These are phyloP conservation scores for Protostelium mycophagum DNA, from an alignment of 78 protist genomes.

Conservation along the genomic window DNA sequence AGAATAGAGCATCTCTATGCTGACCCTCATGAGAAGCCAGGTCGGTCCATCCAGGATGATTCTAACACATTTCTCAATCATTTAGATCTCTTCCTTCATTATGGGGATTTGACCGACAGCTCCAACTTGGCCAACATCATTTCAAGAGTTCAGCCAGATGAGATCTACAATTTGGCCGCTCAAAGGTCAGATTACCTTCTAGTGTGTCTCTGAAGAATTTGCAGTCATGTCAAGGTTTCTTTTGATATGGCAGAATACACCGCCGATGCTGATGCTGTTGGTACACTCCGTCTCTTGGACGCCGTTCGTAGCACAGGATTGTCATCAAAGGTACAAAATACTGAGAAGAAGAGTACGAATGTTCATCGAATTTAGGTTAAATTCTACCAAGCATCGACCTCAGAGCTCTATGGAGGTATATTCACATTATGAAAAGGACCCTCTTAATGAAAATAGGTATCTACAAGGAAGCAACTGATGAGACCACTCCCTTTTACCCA, in stretches of 20 bases:
- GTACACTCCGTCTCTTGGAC: constrained; percentile 84
- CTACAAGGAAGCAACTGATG: constrained; percentile 18
- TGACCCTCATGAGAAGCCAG: constrained; percentile 3
- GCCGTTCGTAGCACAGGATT: constrained; percentile 86
- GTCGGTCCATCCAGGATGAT: not conserved
- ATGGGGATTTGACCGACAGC: constrained; percentile 89
- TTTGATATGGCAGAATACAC: constrained; percentile 94
- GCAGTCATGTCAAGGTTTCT: constrained; percentile 65
- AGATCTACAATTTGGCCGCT: constrained; percentile 90
- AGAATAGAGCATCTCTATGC: constrained; percentile 80
- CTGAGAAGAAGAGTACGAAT: not conserved
- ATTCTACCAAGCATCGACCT: constrained; percentile 10
- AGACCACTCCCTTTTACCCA: constrained; percentile 95
- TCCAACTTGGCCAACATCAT: constrained; percentile 52
- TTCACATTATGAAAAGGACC: not conserved
- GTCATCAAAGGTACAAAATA: constrained; percentile 11
- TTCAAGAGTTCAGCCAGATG: constrained; percentile 60
- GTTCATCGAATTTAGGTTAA: not conserved
- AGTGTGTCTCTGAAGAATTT: not conserved
- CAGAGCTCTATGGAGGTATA: not conserved
- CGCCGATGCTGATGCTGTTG: constrained; percentile 86
- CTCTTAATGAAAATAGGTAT: not conserved
- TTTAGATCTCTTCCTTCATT: constrained; percentile 55
- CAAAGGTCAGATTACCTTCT: constrained; percentile 69
- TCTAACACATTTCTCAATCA: not conserved